Base-by-base conservation (phyloP, 1,139 yeast species). In the Nakaseomyces delphensis region DNA sequence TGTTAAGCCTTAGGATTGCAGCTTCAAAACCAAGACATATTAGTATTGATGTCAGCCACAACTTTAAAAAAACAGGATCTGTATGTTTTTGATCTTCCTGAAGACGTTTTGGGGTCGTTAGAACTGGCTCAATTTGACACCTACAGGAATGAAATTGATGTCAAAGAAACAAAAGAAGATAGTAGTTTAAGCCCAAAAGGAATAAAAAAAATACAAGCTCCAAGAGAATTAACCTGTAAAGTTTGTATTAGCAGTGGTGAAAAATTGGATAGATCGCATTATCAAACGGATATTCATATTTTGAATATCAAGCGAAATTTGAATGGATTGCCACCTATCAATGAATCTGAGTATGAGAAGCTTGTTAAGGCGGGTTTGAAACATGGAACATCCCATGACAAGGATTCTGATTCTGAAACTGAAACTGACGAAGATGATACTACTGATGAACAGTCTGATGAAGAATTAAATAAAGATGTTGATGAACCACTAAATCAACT, bases 261-360 rank as follows among this genome's bases (percentile, higher is more conserved):
- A 5, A 21, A 41, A 9, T 39, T 35, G 6, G 52, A 51, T 42
- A 68, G 68, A 39, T 63, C 62, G n/a, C 83, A 79, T 53, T 79
- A 73, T 63, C 77, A 74, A 50, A 68, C 79, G 0, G 86, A 81
- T 53, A 68, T 71, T 29, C 81, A 81, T 53, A 68, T 77, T 38
- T 72, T 70, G 55, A 84, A 84, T 56, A 54, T 77, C 43, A 79
- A 77, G 56, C 66, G 91, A 48, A 61, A 66, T 20, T 54, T 74
- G 36, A 64, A 66, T 31, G 71, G 73, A 2, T 64, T 74, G 40
- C 62, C 68, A 1, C 67, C 76, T 0, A 59, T 83, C 23, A 63
- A 71, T 2, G 84, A 77, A 51, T 71, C 65, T 1, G 78, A 80
- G 54, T 83, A 82, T 52, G 83, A 79, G 27, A 63, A 64, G 10